Base-by-base conservation (phyloP, 1,284 basidiomycete species). In the Microbotryum lychnidis-dioicae region DNA sequence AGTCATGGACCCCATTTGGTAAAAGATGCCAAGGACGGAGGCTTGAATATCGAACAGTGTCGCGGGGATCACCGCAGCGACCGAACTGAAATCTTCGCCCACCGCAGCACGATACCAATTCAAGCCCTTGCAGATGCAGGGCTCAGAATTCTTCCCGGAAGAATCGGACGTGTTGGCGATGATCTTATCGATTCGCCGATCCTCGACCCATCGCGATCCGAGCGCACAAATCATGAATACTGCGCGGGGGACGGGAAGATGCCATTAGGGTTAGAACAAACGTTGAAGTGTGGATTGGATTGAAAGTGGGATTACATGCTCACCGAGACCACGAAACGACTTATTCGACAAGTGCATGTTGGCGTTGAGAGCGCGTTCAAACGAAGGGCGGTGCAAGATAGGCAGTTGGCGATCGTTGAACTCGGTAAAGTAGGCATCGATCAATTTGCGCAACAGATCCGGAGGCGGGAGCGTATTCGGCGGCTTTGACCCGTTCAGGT, bases 341-440 rank as follows among this genome's bases (percentile, higher is more conserved):
- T 42, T 42, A 71, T 89, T 83, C 14, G 73, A 78, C 18, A 78
- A 73, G 73, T 89, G 84, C 27, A 85, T 72, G 5, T 81, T 80
- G 9, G 82, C 79, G 21, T 74, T 74, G 50, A 87, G 75, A 49
- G 80, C 77, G n/a, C 76, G 75, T 62, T 87, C 82, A 67, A 93
- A 91, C 25, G 83, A 84, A 2, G 83, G 83, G 0, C 83, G 82
- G 72, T 93, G 90, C 3, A 94, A 76, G n/a, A 92, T 42, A 42
- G 37, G 77, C 4, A 89, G 87, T 31, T 82, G 75, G 66, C 83
- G 80, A 3, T 75, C 69, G 72, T 91, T 88, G 67, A 83, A 73
- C 53, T 82, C 72, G 1, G 69, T 67, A 71, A 92, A 93, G 72
- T 85, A 92, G 10, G 83, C 76, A 27, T 85, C 81, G 66, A 91